Evolutionary conservation across 2,329 filamentous ascomycete species (phyloP), one percentile per base, ranked within the genome.

Genomic region (Exophiala sp.): DNA sequence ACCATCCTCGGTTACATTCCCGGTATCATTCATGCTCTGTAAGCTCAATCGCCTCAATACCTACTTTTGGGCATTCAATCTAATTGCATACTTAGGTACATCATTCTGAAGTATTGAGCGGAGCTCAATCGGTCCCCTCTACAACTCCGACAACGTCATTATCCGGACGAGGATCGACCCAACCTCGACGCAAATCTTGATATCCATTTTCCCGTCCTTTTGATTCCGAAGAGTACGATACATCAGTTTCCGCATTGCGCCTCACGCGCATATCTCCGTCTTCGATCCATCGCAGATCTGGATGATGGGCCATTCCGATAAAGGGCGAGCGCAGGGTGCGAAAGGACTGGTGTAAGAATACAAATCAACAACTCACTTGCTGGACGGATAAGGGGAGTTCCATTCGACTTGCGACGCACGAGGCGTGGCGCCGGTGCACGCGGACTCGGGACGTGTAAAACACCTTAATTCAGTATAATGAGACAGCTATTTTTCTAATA

Each of bases 11-110:
- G 82, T 73, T 86, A 83, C 73, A 81, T 91, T 67, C 87, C 87
- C 62, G 88, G 90, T 73, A 91, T 95, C 77, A 89, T 95, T 72
- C 91, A 96, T 79, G 91, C 91, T 59, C 76, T 95, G 78, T 95
- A 84, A 62, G 83, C 82, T 54, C 52, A 33, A 21, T 16, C 36
- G 33, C 39, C 14, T 11, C 21, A 46, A 36, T 14, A 45, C 33
- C 46, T 32, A 32, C 21, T 21, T 50, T 20, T 8, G 33, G 9
- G 33, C n/a, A 12, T 35, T 29, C 12, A 48, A 45, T 46, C 58
- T 62, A 58, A 61, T 45, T 40, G 11, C 11, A 21, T 35, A 33
- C 61, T 34, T 66, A 85, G 83, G 62, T 85, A 94, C 81, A 91
- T 95, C 68, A 94, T 95, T 65, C 80, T 94, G 67, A 94, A 92